Evolutionary conservation across 2,329 filamentous ascomycete species (phyloP).

Genomic region (Fusarium miscanthi): DNA sequence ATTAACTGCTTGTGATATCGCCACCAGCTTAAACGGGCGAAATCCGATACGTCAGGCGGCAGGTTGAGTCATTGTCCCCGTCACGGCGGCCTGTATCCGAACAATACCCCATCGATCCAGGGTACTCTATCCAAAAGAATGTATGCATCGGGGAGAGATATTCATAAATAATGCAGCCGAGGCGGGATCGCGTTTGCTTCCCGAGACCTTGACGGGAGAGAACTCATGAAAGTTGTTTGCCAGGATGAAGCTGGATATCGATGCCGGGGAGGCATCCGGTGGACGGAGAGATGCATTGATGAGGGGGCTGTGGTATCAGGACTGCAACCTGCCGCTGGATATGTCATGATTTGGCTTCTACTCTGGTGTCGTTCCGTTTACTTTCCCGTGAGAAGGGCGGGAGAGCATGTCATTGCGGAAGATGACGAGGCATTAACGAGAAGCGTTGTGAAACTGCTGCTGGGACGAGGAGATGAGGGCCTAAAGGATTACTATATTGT

Average conservation of each 20-base stretch:
- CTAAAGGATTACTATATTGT: accelerated
- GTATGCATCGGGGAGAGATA: neutral
- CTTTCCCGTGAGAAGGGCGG: neutral
- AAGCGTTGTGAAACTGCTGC: neutral
- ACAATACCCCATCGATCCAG: neutral
- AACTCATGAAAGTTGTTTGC: neutral
- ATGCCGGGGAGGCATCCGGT: neutral
- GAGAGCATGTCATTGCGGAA: neutral
- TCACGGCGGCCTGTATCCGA: neutral
- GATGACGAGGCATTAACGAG: neutral
- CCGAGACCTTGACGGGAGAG: neutral
- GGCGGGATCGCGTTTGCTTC: neutral
- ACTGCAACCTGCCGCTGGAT: neutral
- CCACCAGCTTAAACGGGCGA: neutral
- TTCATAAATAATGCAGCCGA: neutral
- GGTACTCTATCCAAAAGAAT: neutral
- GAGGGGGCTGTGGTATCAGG: neutral
- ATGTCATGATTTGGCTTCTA: neutral
- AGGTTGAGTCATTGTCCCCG: neutral
- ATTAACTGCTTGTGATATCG: neutral
- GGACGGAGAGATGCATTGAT: neutral
- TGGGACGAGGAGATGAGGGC: accelerated
- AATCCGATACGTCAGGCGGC: constrained; percentile 1
- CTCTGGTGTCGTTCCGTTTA: neutral
- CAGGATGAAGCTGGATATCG: neutral